Base-by-base conservation (phyloP, 352 stramenopile species). In the Globisporangium apiculatum region DNA sequence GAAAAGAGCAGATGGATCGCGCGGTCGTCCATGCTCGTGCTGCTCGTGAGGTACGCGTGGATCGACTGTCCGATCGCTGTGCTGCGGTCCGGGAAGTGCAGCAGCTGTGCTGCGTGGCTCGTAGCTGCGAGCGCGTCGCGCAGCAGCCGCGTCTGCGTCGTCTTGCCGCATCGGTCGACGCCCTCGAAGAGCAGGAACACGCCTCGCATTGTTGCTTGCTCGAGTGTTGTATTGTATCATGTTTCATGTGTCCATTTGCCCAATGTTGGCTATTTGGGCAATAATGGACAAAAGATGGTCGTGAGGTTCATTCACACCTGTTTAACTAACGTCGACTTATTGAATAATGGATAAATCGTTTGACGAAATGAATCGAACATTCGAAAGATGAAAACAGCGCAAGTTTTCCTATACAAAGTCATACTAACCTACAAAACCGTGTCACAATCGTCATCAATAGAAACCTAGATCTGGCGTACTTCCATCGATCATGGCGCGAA, bases 171-270 rank as follows among this genome's bases (percentile, higher is more conserved):
- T 46, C 97, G 83, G 73, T 99, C 98, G 7, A 99, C 89, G 63
- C 98, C 98, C 76, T 99, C 98, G 61, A 99, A 95, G 35, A 99
- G 79, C 61, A 99, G 95, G 63, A 99, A 99, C 31, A 96, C 90
- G 37, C 97, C 97, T 52, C 97, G 93, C 57, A 57, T 61, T 45
- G 41, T 45, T 45, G 9, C 41, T 10, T 31, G 24, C 41, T 12
- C 14, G 9, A 45, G 9, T 43, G 40, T 12, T 43, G 40, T n/a
- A 3, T 42, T 42, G 38, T 43, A 12, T 8, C 8, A 14, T 8
- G 2, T 43, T 8, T 12, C 40, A 11, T 43, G 40, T 43, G 24
- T 2, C 24, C 24, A 31, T 31, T 31, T 31, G 24, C 24, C 2
- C 24, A 31, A 31, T 31, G 24, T 3, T 31, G 24, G 24, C 24